These are phyloP conservation scores for Kazachstania sp. DNA, from an alignment of 1,139 yeast species.

Conservation along the genomic window DNA sequence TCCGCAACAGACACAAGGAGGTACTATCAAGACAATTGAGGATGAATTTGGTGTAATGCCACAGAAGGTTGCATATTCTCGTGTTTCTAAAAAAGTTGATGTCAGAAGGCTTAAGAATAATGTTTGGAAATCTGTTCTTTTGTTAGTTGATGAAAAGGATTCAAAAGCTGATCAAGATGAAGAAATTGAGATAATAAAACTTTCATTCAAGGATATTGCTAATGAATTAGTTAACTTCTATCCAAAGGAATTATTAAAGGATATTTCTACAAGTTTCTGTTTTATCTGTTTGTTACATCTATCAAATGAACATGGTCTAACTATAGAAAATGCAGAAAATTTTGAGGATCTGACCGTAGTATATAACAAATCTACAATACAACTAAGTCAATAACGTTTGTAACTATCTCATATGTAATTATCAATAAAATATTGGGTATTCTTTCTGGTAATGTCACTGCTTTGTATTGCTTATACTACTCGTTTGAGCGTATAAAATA, in stretches of 20 bases:
- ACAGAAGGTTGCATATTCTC: slow-evolving; percentile 52
- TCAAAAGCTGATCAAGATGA: not conserved
- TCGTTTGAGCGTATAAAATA: too few relatives aligned
- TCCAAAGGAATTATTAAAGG: slow-evolving; percentile 45
- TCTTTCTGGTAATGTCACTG: too few relatives aligned
- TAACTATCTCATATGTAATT: too few relatives aligned
- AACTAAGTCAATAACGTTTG: not conserved
- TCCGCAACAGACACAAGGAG: slow-evolving; percentile 11
- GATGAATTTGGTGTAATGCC: slow-evolving; percentile 26
- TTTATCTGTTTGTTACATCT: slow-evolving; percentile 78
- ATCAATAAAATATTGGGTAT: too few relatives aligned
- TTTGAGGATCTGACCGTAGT: slow-evolving; percentile 44
- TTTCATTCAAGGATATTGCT: slow-evolving; percentile 35
- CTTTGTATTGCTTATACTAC: too few relatives aligned
- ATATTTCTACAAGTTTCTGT: slow-evolving; percentile 79
- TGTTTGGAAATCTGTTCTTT: slow-evolving; percentile 56
- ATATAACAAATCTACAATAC: slow-evolving; percentile 5
- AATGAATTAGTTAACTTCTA: slow-evolving; percentile 47
- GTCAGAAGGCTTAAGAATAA: slow-evolving; percentile 72
- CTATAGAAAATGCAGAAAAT: slow-evolving; percentile 47
- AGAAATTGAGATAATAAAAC: slow-evolving; percentile 6
- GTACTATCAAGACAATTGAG: slow-evolving; percentile 36
- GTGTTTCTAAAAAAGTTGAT: slow-evolving; percentile 79
- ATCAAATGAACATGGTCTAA: slow-evolving; percentile 80
- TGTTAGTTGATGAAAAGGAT: slow-evolving; percentile 12